A percentile compares a stretch with the other conserved stretches of the same genome.
Conservation (phyloP, 1,139 yeast genomes). For the Suhomyces chickasaworum region DNA sequence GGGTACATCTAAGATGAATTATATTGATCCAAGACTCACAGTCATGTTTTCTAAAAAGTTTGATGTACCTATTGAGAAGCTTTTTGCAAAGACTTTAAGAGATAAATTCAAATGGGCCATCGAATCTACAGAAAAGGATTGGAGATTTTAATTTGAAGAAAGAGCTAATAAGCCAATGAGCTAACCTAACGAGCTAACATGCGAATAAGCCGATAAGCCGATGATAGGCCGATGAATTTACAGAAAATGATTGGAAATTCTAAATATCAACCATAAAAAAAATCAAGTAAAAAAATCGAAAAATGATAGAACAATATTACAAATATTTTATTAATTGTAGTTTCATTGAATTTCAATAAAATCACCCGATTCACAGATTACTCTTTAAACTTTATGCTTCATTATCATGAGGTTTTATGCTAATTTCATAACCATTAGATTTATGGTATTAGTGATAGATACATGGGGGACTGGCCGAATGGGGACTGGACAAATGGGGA, state of each 20-base stretch:
- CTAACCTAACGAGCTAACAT: too few species aligned
- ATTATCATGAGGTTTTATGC: too few species aligned
- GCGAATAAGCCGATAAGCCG: too few species aligned
- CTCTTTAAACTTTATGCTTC: too few species aligned
- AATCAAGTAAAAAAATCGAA: neutral
- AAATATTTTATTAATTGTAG: neutral
- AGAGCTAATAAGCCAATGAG: too few species aligned
- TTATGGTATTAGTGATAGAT: too few species aligned
- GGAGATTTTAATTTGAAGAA: too few species aligned
- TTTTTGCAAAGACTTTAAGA: conserved; percentile 86
- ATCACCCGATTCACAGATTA: too few species aligned
- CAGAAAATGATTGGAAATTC: conserved; percentile 85
- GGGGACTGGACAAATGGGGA: too few species aligned
- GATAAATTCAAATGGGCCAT: conserved; percentile 97
- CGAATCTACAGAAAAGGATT: conserved; percentile 82
- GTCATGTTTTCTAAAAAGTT: conserved; percentile 87
- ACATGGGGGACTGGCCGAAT: too few species aligned
- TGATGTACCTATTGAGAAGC: conserved; percentile 87
- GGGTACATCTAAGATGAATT: conserved; percentile 91
- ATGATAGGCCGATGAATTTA: conserved; percentile 96
- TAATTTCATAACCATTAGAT: too few species aligned
- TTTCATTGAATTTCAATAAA: neutral
- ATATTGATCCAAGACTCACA: conserved; percentile 91
- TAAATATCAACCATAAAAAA: conserved; percentile 24
- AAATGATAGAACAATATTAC: neutral